A percentile compares a stretch with the other conserved stretches of the same genome.
Conservation (phyloP, 768 basidiomycete species). For the Clitopilus hobsonii region DNA sequence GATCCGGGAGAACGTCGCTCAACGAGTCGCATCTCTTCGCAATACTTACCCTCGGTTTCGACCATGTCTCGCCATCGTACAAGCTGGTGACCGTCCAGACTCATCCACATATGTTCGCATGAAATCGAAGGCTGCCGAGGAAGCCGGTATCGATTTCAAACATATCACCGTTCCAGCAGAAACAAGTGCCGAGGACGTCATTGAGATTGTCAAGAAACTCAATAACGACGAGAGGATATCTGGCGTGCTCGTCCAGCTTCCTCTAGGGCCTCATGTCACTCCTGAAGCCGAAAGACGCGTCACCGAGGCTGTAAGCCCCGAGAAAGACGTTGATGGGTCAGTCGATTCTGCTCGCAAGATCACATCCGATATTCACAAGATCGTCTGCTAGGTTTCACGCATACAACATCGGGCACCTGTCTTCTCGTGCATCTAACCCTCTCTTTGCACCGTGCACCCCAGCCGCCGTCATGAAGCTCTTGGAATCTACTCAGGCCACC, state of each 20-base stretch:
- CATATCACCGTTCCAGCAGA: slow-evolving; percentile 73
- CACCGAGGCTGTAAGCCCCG: slow-evolving; percentile 90
- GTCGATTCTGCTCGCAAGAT: slow-evolving; percentile 12
- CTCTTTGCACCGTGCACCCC: slow-evolving; percentile 96
- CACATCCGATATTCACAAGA: slow-evolving; percentile 3
- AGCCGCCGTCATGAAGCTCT: slow-evolving; percentile 82
- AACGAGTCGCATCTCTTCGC: slow-evolving; percentile 60
- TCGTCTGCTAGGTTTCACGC: slow-evolving; percentile 87
- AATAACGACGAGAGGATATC: slow-evolving; percentile 79
- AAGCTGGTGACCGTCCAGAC: slow-evolving; percentile 90
- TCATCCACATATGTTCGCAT: slow-evolving; percentile 93
- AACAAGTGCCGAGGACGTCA: slow-evolving; percentile 68
- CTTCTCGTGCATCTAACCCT: slow-evolving; percentile 84
- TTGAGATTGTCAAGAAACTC: slow-evolving; percentile 72
- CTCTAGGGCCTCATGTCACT: slow-evolving; percentile 78
- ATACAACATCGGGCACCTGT: slow-evolving; percentile 94
- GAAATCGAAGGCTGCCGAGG: slow-evolving; percentile 94
- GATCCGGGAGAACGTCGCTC: slow-evolving; percentile 73
- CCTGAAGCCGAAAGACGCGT: slow-evolving; percentile 83
- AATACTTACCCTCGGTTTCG: slow-evolving; percentile 80
- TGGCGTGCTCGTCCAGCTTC: slow-evolving; percentile 94
- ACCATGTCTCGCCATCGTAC: slow-evolving; percentile 87
- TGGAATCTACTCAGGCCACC: slow-evolving; percentile 80
- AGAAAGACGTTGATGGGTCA: slow-evolving; percentile 97
- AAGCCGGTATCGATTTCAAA: slow-evolving; percentile 85